Evolutionary conservation across 306 rosid species (phyloP), one percentile per base, ranked within the genome.

Genomic region (Vicia villosa): DNA sequence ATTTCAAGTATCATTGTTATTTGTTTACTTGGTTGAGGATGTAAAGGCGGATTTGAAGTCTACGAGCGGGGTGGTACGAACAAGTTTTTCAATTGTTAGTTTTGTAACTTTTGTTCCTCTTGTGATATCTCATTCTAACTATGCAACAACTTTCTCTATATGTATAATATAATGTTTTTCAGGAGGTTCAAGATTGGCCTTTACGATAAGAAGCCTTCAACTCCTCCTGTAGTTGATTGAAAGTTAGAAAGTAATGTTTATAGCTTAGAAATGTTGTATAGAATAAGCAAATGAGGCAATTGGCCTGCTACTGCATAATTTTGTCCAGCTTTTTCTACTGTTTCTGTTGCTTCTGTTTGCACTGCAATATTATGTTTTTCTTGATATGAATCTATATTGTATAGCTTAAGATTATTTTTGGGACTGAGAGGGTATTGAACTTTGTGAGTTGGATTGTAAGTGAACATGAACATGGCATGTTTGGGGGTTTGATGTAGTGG

Each of bases 141-240:
- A 21, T 43, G 58, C 10, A 60, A 19, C 49, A 38, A 58, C 62
- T 71, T 61, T 19, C 20, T 57, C 17, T 43, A 68, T 1, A 3
- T 19, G 24, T 49, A 14, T 51, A 58, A 69, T 52, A 62, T 74
- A 17, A 11, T 19, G 56, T 15, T 57, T 63, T 69, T 41, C 75
- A 88, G 92, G 96, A 85, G 81, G 76, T 88, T 67, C 85, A 88
- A 66, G 91, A 92, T 3, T 83, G 96, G 70, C 83, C 86, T 6
- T 79, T 91, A 70, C 83, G 88, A 65, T 17, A 80, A 74, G 55
- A 30, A 70, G 51, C 40, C 78, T 40, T 24, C 74, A 14, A 63
- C 89, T n/a, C 61, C 80, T 28, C 46, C 59, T 4, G 46, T 47
- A 28, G 32, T 57, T 9, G 79, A 74, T 37, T 21, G 64, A 37